These are phyloP conservation scores for Aspergillus haitiensis DNA, from an alignment of 495 filamentous ascomycete genomes.

Conservation along the genomic window DNA sequence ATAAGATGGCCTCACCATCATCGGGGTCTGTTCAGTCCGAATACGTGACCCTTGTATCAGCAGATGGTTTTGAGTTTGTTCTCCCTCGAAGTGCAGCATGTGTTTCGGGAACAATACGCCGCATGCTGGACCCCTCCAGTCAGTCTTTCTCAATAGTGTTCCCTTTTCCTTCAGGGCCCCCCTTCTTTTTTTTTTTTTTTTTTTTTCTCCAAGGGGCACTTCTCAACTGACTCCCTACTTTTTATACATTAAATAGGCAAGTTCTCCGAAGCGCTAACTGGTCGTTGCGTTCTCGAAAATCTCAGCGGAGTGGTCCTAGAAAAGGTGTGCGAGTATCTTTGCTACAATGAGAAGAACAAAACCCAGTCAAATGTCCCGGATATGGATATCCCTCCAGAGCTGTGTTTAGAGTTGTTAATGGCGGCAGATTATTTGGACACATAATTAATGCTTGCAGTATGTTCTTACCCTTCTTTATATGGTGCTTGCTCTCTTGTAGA, in stretches of 20 bases:
- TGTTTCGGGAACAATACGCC: slow-evolving; percentile 72
- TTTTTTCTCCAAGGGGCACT: neutral
- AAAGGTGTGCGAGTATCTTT: slow-evolving; percentile 89
- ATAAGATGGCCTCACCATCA: slow-evolving; percentile 27
- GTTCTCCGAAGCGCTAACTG: slow-evolving; percentile 68
- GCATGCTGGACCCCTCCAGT: slow-evolving; percentile 84
- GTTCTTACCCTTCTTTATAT: neutral
- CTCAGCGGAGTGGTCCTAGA: slow-evolving; percentile 84
- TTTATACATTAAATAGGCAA: slow-evolving; percentile 47
- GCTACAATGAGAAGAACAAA: slow-evolving; percentile 81
- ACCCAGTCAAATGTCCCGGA: slow-evolving; percentile 78
- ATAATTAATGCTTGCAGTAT: slow-evolving; percentile 26
- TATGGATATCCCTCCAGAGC: slow-evolving; percentile 78
- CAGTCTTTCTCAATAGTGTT: slow-evolving; percentile 25
- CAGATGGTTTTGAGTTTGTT: slow-evolving; percentile 86
- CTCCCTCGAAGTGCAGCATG: slow-evolving; percentile 74
- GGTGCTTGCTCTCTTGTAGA: neutral
- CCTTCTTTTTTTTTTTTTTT: neutral
- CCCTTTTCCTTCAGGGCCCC: slow-evolving; percentile 3
- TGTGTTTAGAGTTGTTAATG: slow-evolving; percentile 79
- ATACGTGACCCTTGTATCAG: slow-evolving; percentile 84
- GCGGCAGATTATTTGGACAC: slow-evolving; percentile 73
- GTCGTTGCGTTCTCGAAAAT: slow-evolving; percentile 66
- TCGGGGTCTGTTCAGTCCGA: slow-evolving; percentile 26
- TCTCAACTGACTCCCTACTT: neutral